Percentiles rank a stretch among this genome's conserved stretches.
Conservation (phyloP, 2,329 filamentous ascomycete species). For the Microsporum audouinii region DNA sequence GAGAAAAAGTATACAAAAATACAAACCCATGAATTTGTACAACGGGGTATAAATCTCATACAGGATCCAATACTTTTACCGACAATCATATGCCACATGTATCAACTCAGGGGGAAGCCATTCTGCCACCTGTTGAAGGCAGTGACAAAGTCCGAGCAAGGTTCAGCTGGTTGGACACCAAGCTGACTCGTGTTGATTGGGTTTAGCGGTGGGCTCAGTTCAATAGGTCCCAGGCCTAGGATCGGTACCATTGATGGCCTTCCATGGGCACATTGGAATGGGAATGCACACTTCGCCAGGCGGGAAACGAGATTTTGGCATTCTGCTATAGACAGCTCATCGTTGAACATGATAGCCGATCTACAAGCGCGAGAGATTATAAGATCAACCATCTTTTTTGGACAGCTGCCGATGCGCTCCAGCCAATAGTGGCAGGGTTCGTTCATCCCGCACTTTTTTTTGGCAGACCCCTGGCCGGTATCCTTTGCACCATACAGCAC, state of each 20-base stretch:
- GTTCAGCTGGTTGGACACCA: neutral
- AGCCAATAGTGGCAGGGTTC: constrained; percentile 41
- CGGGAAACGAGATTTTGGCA: constrained; percentile 29
- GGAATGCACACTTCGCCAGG: constrained; percentile 35
- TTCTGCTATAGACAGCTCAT: constrained; percentile 28
- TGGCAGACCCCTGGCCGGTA: neutral
- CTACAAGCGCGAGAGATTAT: constrained; percentile 41
- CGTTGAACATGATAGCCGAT: constrained; percentile 43
- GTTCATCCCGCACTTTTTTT: neutral
- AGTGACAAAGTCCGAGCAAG: constrained; percentile 3
- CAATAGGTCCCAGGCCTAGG: constrained; percentile 21
- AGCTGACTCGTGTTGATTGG: neutral
- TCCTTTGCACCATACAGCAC: neutral
- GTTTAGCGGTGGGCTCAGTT: neutral
- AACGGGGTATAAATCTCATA: neutral
- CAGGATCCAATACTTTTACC: neutral
- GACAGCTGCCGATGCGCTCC: constrained; percentile 55
- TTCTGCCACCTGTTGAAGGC: constrained; percentile 4
- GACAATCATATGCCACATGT: neutral
- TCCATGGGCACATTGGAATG: constrained; percentile 42
- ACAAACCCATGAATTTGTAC: neutral
- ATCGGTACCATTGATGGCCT: constrained; percentile 39
- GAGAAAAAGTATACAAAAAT: neutral
- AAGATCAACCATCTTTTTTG: constrained; percentile 59
- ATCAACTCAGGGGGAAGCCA: neutral